Evolutionary conservation across 2,329 filamentous ascomycete genomes (phyloP), one percentile per base, ranked within the genome.

Genomic region (Dothideomycetes sp.): DNA sequence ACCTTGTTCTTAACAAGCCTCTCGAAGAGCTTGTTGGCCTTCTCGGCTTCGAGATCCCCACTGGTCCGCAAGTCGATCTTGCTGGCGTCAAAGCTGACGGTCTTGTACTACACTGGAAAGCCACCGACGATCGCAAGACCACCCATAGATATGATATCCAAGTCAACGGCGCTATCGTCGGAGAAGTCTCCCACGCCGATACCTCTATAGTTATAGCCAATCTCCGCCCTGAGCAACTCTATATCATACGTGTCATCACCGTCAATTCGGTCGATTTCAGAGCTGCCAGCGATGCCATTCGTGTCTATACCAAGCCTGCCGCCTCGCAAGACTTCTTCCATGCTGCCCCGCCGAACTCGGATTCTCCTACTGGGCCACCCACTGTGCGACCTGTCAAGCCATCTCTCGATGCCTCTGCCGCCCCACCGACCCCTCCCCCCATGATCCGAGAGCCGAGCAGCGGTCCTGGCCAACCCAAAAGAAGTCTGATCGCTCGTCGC

Each of bases 181-280:
- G 88, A 51, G 85, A 94, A 54, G 85, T 88, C 33, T 79, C 77
- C 47, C 77, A 79, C 51, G 74, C 77, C 49, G 86, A 94, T 58
- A 86, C 82, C 1, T 84, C 86, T n/a, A 87, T 95, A 38, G 88
- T 84, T 34, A 87, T 98, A 40, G 87, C 83, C 22, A 86, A 88
- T 30, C 70, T 98, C 5, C 80, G 82, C 51, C 87, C 91, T 0
- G 79, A 82, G 48, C 84, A 84, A 52, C 93, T 88, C 53, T 96
- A 96, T 63, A 93, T 94, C 48, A 80, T 98, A 19, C 81, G 89
- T 44, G 85, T 96, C 39, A 84, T 95, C 49, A 86, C 89, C 30
- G 82, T 95, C 39, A 94, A 89, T 36, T 77, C 81, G 19, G 86
- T 88, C 50, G 93, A 91, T 59, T 96, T 96, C 53, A 86, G 94